phyloP scores from a whole-genome alignment of 768 basidiomycete genomes.

The Tricholoma terreum region DNA sequence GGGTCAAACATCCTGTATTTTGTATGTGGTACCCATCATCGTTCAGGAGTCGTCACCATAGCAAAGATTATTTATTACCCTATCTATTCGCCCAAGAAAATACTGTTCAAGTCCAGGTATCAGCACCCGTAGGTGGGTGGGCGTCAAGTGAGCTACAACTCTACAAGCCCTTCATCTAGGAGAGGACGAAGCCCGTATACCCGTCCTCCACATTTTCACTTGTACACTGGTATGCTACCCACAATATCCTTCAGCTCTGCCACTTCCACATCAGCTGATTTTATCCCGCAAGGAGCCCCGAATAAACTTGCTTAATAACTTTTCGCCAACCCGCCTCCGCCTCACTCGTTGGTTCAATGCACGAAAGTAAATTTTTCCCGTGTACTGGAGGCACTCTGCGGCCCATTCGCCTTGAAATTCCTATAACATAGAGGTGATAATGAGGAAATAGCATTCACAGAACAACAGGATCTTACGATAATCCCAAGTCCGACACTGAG shows the following conservation, averaged over 20 bases:
- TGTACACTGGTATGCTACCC: slow-evolving; percentile 21
- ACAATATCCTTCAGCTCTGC: slow-evolving; percentile 18
- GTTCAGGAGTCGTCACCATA: not conserved
- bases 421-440: slow-evolving; percentile 2
- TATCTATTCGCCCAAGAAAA: not conserved
- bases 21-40: not conserved
- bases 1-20: not conserved
- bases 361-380: slow-evolving; percentile 2
- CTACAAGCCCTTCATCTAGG: not conserved
- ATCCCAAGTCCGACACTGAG: slow-evolving; percentile 22
- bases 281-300: slow-evolving; percentile 10
- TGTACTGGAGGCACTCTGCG: slow-evolving; percentile 14
- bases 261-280: slow-evolving; percentile 19
- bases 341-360: slow-evolving; percentile 2
- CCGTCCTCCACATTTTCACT: slow-evolving; percentile 16
- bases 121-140: too few relatives aligned
- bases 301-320: slow-evolving; percentile 10
- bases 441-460: too few relatives aligned
- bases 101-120: too few relatives aligned
- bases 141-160: too few relatives aligned
- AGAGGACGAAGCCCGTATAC: slow-evolving; percentile 13
- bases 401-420: slow-evolving; percentile 26
- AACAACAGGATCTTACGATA: slow-evolving; percentile 2
- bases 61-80: not conserved
- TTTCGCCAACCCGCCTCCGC: not conserved